These are phyloP conservation scores for Serpula lacrymans DNA, from an alignment of 768 basidiomycete species.

Conservation along the genomic window DNA sequence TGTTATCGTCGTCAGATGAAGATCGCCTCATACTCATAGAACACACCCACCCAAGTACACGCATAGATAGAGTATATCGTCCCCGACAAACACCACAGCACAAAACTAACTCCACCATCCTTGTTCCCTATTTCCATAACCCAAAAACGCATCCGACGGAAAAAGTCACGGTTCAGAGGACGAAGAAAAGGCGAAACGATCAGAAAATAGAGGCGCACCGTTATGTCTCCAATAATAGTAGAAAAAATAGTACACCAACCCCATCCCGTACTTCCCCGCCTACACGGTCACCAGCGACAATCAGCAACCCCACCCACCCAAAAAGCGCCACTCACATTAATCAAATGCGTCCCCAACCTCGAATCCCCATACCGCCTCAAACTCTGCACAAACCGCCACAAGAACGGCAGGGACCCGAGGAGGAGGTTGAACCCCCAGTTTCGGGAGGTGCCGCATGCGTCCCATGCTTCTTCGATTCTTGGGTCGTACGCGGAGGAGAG, in stretches of 20 bases:
- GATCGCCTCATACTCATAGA: neutral
- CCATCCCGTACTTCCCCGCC: slow-evolving; percentile 82
- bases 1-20: slow-evolving; percentile 21
- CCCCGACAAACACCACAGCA: slow-evolving; percentile 65
- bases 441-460: slow-evolving; percentile 33
- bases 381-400: slow-evolving; percentile 81
- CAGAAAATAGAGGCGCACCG: slow-evolving; percentile 31
- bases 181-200: neutral
- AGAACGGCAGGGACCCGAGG: slow-evolving; percentile 62
- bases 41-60: slow-evolving; percentile 65
- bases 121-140: slow-evolving; percentile 36
- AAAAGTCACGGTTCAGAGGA: too few relatives aligned
- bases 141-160: neutral
- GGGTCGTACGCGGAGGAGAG: slow-evolving; percentile 10
- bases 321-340: slow-evolving; percentile 63
- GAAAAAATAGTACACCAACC: slow-evolving; percentile 60
- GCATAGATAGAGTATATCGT: slow-evolving; percentile 68
- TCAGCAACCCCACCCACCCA: slow-evolving; percentile 5
- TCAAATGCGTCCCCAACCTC: slow-evolving; percentile 65
- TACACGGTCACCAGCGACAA: slow-evolving; percentile 24
- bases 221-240: slow-evolving; percentile 79
- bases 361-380: slow-evolving; percentile 86
- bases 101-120: slow-evolving; percentile 47
- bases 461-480: slow-evolving; percentile 45
- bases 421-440: slow-evolving; percentile 64